Base-by-base conservation (phyloP, 371 early-diverging fungal genomes). In the Apophysomyces ossiformis region DNA sequence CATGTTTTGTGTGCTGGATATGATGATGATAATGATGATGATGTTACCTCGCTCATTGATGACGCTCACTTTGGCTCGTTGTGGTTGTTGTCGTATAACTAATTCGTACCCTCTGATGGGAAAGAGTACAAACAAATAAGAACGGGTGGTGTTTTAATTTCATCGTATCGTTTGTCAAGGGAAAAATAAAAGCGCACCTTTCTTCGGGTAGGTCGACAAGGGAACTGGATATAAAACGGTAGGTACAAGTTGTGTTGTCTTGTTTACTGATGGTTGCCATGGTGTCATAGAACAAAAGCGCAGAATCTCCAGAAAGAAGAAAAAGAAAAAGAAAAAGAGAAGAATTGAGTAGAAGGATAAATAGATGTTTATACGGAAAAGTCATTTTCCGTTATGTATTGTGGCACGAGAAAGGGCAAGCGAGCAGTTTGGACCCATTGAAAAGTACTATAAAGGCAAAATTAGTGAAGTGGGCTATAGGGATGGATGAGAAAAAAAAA, bases 221-320 rank as follows among this genome's bases (percentile, higher is more conserved):
- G 0, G 78, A 78, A 26, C 77, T 79, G 38, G 77, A 67, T 18
- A 81, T 71, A 59, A 81, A 81, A 39, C 82, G 75, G 62, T 81
- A 81, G 37, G 78, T 78, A 54, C 82, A 81, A 18, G 67, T 58
- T 32, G 58, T 65, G 37, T 38, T 61, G 44, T 64, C 61, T 41
- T 50, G 54, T 50, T 50, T 50, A 50, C 21, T 50, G 21, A 21
- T 50, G 16, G 54, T 50, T 18, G 54, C 54, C 54, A 50, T 50
- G 35, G 54, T 47, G 15, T 54, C n/a, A 36, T 21, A 12, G 37
- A 21, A 26, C 45, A 18, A 8, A 26, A 26, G 32, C 2, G 3
- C 32, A 26, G 32, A 26, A 26, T 2, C 32, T 26, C 32, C 47
- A 57, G 58, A 45, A 44, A 21, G 43, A 21, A 47, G 7, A 58